phyloP scores from a whole-genome alignment of 2,329 filamentous ascomycete species.

The Ascomycota sp. region DNA sequence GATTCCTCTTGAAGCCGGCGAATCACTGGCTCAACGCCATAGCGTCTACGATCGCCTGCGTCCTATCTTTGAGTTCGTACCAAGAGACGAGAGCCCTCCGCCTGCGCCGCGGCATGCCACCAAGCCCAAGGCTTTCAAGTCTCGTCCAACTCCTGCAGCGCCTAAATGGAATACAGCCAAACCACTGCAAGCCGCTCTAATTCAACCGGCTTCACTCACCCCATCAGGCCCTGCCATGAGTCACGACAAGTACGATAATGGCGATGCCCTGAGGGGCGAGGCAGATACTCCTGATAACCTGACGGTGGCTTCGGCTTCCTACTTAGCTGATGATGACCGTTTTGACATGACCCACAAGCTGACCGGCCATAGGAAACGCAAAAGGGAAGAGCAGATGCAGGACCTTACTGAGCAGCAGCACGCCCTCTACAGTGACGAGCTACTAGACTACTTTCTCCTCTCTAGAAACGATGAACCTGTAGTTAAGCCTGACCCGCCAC shows the following conservation, averaged over 20 bases:
- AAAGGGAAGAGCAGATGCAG: slow-evolving; percentile 45
- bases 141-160: slow-evolving; percentile 18
- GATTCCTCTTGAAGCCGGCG: slow-evolving; percentile 73
- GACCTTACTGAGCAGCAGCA: slow-evolving; percentile 62
- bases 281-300: slow-evolving; percentile 69
- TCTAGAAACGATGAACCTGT: slow-evolving; percentile 58
- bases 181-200: slow-evolving; percentile 1
- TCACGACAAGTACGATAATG: slow-evolving; percentile 43
- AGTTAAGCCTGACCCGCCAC: slow-evolving; percentile 56
- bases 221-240: slow-evolving; percentile 5
- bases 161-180: slow-evolving; percentile 30
- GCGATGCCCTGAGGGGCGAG: slow-evolving; percentile 42
- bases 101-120: slow-evolving; percentile 84
- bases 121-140: slow-evolving; percentile 58
- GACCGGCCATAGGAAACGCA: slow-evolving; percentile 52
- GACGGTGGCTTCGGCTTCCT: slow-evolving; percentile 67
- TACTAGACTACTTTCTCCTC: slow-evolving; percentile 90
- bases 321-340: slow-evolving; percentile 66
- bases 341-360: slow-evolving; percentile 46
- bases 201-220: slow-evolving; percentile 3
- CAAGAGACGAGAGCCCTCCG: slow-evolving; percentile 73
- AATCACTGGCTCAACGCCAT: slow-evolving; percentile 69
- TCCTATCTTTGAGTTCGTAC: slow-evolving; percentile 75
- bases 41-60: slow-evolving; percentile 65
- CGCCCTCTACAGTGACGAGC: slow-evolving; percentile 74